Percentiles rank a stretch among this genome's conserved stretches.
Conservation (phyloP, 2,329 filamentous ascomycete genomes). For the Dactylellina parvicollis region DNA sequence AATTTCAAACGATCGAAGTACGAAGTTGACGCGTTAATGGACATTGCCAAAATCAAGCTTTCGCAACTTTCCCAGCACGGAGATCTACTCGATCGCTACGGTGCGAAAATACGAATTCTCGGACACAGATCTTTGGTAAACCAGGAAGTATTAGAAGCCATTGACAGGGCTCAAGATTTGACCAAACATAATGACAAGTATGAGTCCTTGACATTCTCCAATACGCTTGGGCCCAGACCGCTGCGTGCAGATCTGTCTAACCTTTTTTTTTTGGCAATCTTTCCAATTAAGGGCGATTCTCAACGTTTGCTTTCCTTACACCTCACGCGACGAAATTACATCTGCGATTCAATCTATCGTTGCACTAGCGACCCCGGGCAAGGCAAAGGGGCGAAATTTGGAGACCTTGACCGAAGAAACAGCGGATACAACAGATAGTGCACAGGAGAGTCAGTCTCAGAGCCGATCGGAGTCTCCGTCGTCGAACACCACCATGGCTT, state of each 20-base stretch:
- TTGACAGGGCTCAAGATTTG: slow-evolving; percentile 84
- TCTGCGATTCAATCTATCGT: slow-evolving; percentile 88
- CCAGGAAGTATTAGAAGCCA: slow-evolving; percentile 85
- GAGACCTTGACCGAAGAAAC: slow-evolving; percentile 36
- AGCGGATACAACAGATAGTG: slow-evolving; percentile 7
- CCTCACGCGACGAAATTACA: slow-evolving; percentile 93
- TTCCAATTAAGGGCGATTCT: slow-evolving; percentile 68
- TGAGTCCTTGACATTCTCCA: slow-evolving; percentile 54
- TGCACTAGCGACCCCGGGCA: slow-evolving; percentile 57
- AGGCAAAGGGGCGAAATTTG: slow-evolving; percentile 10
- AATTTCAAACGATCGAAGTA: slow-evolving; percentile 98
- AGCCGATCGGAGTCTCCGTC: slow-evolving; percentile 43
- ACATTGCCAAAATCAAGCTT: slow-evolving; percentile 95
- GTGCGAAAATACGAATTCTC: slow-evolving; percentile 83
- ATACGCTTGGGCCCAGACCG: too few species aligned
- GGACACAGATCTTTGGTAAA: slow-evolving; percentile 86
- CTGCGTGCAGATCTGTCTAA: not conserved
- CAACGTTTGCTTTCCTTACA: slow-evolving; percentile 98
- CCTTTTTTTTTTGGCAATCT: not conserved
- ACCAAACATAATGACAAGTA: slow-evolving; percentile 87
- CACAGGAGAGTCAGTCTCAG: not conserved
- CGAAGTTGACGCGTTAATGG: slow-evolving; percentile 96
- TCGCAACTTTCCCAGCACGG: slow-evolving; percentile 92
- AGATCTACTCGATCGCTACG: slow-evolving; percentile 90
- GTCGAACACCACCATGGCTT: slow-evolving; percentile 40